Evolutionary conservation across 495 filamentous ascomycete species (phyloP).

Genomic region (Hypoxylon perforatum): DNA sequence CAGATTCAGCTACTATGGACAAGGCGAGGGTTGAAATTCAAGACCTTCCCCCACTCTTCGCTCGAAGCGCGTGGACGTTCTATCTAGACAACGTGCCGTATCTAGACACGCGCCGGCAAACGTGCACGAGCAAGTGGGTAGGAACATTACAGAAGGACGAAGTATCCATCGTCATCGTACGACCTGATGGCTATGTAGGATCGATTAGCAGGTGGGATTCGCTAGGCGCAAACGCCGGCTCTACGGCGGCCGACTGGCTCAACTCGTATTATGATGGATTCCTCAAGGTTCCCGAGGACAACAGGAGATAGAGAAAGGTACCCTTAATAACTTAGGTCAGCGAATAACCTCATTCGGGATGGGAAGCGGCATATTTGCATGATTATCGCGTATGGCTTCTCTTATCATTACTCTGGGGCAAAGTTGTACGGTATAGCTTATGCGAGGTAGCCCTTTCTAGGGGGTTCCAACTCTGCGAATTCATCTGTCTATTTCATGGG

Average conservation of each 20-base stretch:
- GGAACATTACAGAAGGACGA: conserved; percentile 62
- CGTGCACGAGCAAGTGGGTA: conserved; percentile 71
- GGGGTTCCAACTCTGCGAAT: conserved; percentile 29
- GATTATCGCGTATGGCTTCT: conserved; percentile 4
- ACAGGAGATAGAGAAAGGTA: not conserved
- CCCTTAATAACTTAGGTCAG: conserved; percentile 13
- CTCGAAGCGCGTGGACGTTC: conserved; percentile 73
- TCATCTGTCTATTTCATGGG: conserved; percentile 19
- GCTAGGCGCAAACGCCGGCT: conserved; percentile 54
- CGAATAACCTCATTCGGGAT: not conserved
- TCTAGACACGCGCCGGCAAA: conserved; percentile 59
- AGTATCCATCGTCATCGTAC: conserved; percentile 68
- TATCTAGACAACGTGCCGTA: conserved; percentile 70
- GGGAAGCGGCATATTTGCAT: conserved; percentile 19
- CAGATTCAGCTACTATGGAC: conserved; percentile 61
- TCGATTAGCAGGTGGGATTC: conserved; percentile 65
- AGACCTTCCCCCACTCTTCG: conserved; percentile 67
- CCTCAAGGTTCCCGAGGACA: conserved; percentile 52
- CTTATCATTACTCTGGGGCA: conserved; percentile 26
- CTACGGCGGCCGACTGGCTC: conserved; percentile 63
- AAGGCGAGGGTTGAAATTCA: conserved; percentile 68
- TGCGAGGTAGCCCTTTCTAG: conserved; percentile 22
- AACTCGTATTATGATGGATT: conserved; percentile 70
- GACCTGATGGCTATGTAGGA: conserved; percentile 77
- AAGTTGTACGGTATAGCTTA: conserved; percentile 34